phyloP scores from a whole-genome alignment of 345 rosid species.

The Eucalyptus melliodora region DNA sequence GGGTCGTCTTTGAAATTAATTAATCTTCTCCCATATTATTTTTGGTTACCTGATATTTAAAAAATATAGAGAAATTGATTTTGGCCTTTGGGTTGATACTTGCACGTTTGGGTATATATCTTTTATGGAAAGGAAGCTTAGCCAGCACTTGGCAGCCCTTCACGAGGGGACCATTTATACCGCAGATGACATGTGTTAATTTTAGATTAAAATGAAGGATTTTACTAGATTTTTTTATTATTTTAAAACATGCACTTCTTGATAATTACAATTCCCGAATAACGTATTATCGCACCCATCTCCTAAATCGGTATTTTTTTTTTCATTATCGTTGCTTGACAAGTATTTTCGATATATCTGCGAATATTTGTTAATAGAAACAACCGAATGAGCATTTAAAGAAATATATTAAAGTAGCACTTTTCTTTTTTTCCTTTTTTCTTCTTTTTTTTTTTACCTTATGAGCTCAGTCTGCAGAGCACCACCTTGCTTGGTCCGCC shows the following conservation, averaged over 20 bases:
- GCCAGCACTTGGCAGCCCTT: neutral
- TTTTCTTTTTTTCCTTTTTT: neutral
- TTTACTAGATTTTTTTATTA: neutral
- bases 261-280: neutral
- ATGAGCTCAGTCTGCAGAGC: slow-evolving; percentile 70
- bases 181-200: neutral
- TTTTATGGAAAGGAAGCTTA: neutral
- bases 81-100: neutral
- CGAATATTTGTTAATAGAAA: neutral
- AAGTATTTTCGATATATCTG: neutral
- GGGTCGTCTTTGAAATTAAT: neutral
- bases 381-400: neutral
- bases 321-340: neutral
- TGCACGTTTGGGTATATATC: neutral
- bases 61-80: neutral
- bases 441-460: slow-evolving; percentile 10
- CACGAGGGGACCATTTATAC: neutral
- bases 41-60: neutral
- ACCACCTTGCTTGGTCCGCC: slow-evolving; percentile 60
- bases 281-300: neutral
- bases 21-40: neutral
- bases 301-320: neutral
- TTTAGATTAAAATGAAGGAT: neutral
- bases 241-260: no score
- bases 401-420: neutral